Evolutionary conservation across 73 alveolate species (phyloP).

Genomic region (Tetrahymena thermophila): DNA sequence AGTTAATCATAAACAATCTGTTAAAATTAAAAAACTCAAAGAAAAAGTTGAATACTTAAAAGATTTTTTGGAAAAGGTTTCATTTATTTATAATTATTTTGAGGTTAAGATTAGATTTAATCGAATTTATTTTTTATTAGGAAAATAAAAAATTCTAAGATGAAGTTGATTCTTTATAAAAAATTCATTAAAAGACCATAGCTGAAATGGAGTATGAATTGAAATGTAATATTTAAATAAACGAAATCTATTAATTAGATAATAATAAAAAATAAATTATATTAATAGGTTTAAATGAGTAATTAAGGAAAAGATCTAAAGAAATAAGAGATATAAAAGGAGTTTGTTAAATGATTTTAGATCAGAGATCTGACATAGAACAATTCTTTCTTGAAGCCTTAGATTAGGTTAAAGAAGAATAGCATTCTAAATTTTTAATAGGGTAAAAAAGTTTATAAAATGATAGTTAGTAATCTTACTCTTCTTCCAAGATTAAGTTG

Average conservation of each 20-base stretch:
- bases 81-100: neutral
- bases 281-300: constrained; percentile 36
- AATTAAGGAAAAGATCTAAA: constrained; percentile 53
- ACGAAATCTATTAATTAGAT: neutral
- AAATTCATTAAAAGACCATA: constrained; percentile 1
- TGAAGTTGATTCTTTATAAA: constrained; percentile 31
- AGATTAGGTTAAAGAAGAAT: constrained; percentile 77
- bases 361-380: constrained; percentile 81
- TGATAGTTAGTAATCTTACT: neutral
- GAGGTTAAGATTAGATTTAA: too few species aligned
- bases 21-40: constrained; percentile 18
- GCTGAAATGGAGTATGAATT: constrained; percentile 13
- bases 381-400: constrained; percentile 75
- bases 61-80: neutral
- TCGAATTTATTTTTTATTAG: neutral
- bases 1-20: neutral
- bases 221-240: neutral
- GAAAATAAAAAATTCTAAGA: constrained; percentile 16
- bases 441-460: constrained; percentile 47
- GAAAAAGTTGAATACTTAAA: constrained; percentile 24
- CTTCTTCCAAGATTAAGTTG: constrained; percentile 6
- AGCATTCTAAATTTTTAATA: constrained; percentile 53
- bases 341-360: constrained; percentile 75
- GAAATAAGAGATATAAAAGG: constrained; percentile 70
- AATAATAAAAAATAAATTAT: neutral